phyloP scores from a whole-genome alignment of 108 stramenopile genomes.

The Cyclotella cryptica region DNA sequence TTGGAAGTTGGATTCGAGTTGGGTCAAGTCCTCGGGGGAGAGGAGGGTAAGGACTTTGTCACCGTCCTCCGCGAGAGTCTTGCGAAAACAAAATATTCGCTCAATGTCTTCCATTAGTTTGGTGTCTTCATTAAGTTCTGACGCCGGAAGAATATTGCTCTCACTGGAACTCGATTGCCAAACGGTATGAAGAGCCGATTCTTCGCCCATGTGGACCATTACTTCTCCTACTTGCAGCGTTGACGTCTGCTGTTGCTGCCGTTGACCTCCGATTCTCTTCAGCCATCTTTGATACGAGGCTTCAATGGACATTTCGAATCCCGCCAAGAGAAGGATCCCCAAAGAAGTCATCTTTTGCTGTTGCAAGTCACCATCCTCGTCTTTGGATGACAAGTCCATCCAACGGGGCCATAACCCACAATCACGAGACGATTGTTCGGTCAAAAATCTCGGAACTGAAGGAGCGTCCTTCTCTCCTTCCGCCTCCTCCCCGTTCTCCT shows the following conservation, averaged over 20 bases:
- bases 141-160: too few species aligned
- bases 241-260: too few species aligned
- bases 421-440: too few species aligned
- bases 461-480: too few species aligned
- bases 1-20: neutral
- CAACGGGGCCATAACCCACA: neutral
- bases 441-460: too few species aligned
- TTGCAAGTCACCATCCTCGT: too few species aligned
- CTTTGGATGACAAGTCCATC: neutral
- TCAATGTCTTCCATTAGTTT: neutral
- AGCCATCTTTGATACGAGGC: conserved; percentile 11
- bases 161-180: too few species aligned
- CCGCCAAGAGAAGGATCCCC: conserved; percentile 1
- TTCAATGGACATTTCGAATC: conserved; percentile 15
- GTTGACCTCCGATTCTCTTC: too few species aligned
- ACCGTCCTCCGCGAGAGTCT: neutral
- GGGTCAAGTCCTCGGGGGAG: neutral
- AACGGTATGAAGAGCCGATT: too few species aligned
- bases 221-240: too few species aligned
- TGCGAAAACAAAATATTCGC: neutral
- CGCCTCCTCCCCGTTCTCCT: neutral
- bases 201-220: too few species aligned
- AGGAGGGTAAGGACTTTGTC: neutral
- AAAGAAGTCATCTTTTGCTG: neutral
- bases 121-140: neutral